Percentiles rank a stretch among this genome's conserved stretches.
Conservation (phyloP, 1,284 basidiomycete genomes). For the Porogramme epimiltina region DNA sequence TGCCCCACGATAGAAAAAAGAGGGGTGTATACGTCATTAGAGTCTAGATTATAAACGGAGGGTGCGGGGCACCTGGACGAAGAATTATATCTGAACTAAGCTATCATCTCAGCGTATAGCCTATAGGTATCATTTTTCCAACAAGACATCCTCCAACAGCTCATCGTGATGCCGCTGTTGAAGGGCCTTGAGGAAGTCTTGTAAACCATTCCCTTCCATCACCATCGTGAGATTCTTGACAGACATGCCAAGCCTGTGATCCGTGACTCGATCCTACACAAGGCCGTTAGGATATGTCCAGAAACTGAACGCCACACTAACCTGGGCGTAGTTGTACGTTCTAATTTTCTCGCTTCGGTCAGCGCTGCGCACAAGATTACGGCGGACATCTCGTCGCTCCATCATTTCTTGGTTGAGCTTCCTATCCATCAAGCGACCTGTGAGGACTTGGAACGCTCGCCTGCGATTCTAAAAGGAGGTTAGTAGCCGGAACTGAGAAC, state of each 20-base stretch:
- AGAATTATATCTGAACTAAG: too few species aligned
- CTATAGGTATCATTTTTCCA: constrained; percentile 1
- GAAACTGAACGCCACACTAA: constrained; percentile 26
- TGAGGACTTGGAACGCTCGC: constrained; percentile 86
- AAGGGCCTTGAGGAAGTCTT: constrained; percentile 65
- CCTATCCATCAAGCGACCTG: constrained; percentile 80
- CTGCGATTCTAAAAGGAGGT: constrained; percentile 70
- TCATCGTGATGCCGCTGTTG: constrained; percentile 65
- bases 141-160: constrained; percentile 63
- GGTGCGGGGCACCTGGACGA: too few species aligned
- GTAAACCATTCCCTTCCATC: constrained; percentile 78
- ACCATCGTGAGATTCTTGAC: constrained; percentile 74
- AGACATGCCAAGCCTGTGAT: constrained; percentile 85
- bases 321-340: constrained; percentile 93
- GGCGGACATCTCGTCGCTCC: constrained; percentile 68
- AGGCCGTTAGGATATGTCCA: background rate
- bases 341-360: constrained; percentile 91
- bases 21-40: too few species aligned
- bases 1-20: too few species aligned
- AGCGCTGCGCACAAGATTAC: constrained; percentile 75
- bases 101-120: too few species aligned
- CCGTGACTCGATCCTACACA: constrained; percentile 83
- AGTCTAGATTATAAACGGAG: too few species aligned
- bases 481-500: background rate
- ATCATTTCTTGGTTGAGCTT: constrained; percentile 74